A percentile compares a stretch with the other conserved stretches of the same genome.
These are phyloP conservation scores for Phytophthora lateralis DNA, from an alignment of 352 stramenopile genomes.

Conservation along the genomic window DNA sequence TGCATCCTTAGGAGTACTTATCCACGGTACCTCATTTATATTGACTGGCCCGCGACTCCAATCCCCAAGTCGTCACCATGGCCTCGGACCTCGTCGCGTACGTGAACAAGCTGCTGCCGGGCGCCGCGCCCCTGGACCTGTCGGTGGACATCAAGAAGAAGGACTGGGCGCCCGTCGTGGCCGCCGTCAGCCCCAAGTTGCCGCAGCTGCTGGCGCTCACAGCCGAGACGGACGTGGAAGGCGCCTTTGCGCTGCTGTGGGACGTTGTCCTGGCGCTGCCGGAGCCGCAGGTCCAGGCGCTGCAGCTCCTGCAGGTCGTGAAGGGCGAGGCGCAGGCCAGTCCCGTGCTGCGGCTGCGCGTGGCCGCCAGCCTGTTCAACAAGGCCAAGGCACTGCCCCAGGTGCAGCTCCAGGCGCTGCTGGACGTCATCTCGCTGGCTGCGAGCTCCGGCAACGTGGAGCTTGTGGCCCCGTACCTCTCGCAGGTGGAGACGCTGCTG, in stretches of 20 bases:
- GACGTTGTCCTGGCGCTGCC: constrained; percentile 56
- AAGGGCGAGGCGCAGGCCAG: constrained; percentile 57
- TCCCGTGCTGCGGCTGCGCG: constrained; percentile 69
- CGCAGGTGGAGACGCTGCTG: constrained; percentile 65
- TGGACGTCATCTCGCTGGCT: constrained; percentile 66
- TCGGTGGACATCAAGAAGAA: constrained; percentile 69
- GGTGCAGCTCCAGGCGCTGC: constrained; percentile 73
- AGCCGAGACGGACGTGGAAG: constrained; percentile 82
- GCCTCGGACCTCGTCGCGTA: constrained; percentile 73
- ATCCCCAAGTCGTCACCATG: constrained; percentile 17
- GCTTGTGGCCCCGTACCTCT: constrained; percentile 75
- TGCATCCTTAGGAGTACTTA: no score
- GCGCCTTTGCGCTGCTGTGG: constrained; percentile 68
- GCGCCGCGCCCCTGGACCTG: constrained; percentile 49
- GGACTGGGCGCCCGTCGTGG: constrained; percentile 52
- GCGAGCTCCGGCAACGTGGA: constrained; percentile 59
- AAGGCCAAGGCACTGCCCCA: constrained; percentile 59
- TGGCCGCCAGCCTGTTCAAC: constrained; percentile 80
- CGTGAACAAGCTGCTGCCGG: constrained; percentile 78
- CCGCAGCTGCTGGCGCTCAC: constrained; percentile 66
- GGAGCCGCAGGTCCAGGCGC: constrained; percentile 37
- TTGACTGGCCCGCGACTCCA: background rate
- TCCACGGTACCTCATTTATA: no score
- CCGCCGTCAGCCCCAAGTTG: constrained; percentile 53
- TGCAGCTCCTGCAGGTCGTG: constrained; percentile 57